phyloP scores from a whole-genome alignment of 1,284 basidiomycete genomes.

The Wallemia mellicola region DNA sequence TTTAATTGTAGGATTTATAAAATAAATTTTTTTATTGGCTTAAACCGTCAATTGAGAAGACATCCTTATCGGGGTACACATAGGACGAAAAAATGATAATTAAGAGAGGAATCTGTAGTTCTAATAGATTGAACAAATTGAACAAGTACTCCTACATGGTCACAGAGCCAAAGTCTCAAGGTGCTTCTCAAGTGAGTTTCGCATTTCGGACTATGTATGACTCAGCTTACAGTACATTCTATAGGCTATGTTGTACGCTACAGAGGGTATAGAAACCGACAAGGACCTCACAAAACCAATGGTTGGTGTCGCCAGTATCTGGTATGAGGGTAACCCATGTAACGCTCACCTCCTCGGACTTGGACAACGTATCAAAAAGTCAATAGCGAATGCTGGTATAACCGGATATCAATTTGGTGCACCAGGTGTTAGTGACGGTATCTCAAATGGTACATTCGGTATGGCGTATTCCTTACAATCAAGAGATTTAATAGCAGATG shows the following conservation, averaged over 20 bases:
- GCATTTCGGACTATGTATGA: background rate
- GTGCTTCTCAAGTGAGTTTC: slow-evolving; percentile 47
- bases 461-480: slow-evolving; percentile 91
- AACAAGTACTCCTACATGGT: slow-evolving; percentile 58
- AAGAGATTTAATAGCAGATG: slow-evolving; percentile 84
- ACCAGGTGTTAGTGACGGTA: slow-evolving; percentile 86
- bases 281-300: slow-evolving; percentile 72
- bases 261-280: slow-evolving; percentile 48
- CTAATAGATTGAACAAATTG: slow-evolving; percentile 17
- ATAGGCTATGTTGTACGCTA: slow-evolving; percentile 91
- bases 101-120: background rate
- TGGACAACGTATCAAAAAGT: slow-evolving; percentile 57
- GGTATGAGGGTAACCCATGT: slow-evolving; percentile 84
- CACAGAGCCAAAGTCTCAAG: slow-evolving; percentile 71
- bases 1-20: slow-evolving; percentile 25
- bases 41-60: background rate
- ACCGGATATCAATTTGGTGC: slow-evolving; percentile 94
- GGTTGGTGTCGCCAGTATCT: slow-evolving; percentile 80
- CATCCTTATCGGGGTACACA: too few relatives aligned
- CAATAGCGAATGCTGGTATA: slow-evolving; percentile 36
- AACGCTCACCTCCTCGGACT: slow-evolving; percentile 73
- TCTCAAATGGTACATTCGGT: slow-evolving; percentile 77
- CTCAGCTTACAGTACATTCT: background rate
- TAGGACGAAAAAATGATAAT: background rate
- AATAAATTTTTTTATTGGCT: background rate